Evolutionary conservation across 192 early-diverging fungal genomes (phyloP).

Genomic region (Backusella parvicylindrica): DNA sequence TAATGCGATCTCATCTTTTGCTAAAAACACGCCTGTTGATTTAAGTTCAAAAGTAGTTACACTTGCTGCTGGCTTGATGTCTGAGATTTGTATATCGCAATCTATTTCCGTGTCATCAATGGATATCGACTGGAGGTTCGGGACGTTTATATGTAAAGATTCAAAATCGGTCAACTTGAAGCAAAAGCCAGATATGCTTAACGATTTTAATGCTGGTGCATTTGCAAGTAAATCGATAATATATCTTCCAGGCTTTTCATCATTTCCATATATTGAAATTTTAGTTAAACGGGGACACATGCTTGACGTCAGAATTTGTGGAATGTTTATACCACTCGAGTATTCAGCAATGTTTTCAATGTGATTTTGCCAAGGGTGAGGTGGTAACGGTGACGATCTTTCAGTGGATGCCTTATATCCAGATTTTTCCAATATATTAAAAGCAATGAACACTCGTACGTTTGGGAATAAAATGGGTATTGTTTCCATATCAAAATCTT

Average conservation of each 20-base stretch:
- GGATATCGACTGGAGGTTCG: neutral
- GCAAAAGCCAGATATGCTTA: neutral
- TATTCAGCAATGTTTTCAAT: neutral
- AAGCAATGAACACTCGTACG: neutral
- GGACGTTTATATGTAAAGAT: neutral
- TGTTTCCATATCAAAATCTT: neutral
- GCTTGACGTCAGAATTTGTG: neutral
- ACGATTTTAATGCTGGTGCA: neutral
- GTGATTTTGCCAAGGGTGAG: neutral
- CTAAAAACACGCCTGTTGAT: neutral
- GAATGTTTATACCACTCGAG: neutral
- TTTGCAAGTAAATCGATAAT: neutral
- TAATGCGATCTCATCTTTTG: neutral
- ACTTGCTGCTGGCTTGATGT: neutral
- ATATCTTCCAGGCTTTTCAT: neutral
- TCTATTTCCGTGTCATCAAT: neutral
- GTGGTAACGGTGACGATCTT: neutral
- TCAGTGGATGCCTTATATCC: neutral
- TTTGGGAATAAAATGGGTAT: neutral
- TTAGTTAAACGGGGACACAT: neutral
- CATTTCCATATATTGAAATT: neutral
- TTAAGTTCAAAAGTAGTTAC: neutral
- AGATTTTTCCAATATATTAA: neutral
- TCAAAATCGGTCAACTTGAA: neutral
- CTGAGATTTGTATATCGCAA: neutral